Conservation (phyloP, 495 filamentous ascomycete species). For the Collariella sp. region DNA sequence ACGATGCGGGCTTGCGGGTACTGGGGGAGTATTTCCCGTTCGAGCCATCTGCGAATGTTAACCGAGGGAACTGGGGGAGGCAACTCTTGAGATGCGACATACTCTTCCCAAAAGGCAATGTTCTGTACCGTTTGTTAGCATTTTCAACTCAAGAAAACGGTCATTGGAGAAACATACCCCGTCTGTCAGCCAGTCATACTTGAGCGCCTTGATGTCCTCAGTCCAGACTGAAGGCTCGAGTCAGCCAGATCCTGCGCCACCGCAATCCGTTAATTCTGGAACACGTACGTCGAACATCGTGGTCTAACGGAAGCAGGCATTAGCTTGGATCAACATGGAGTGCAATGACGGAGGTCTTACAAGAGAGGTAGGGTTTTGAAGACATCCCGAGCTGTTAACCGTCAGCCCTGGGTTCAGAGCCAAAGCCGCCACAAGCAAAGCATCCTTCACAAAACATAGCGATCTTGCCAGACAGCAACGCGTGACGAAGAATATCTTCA, state of each 20-base stretch:
- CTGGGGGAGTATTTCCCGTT: conserved; percentile 70
- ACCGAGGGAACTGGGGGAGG: background rate
- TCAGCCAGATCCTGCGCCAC: conserved; percentile 1
- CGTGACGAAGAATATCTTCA: no score
- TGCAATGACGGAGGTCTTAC: conserved; percentile 20
- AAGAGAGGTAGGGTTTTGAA: conserved; percentile 35
- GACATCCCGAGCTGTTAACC: conserved; percentile 20
- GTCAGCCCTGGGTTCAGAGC: conserved; percentile 3
- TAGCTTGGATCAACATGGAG: background rate
- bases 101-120: conserved; percentile 98
- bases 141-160: no score
- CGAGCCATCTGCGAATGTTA: conserved; percentile 59
- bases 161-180: conserved; percentile 53
- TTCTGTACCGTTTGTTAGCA: conserved; percentile 40
- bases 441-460: background rate
- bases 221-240: conserved; percentile 32
- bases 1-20: conserved; percentile 77
- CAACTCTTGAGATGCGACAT: conserved; percentile 29
- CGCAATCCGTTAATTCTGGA: background rate
- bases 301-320: conserved; percentile 23
- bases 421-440: background rate
- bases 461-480: no score
- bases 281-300: conserved; percentile 38
- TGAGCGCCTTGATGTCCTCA: conserved; percentile 80
- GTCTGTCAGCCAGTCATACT: conserved; percentile 96